phyloP scores from a whole-genome alignment of 2,329 filamentous ascomycete genomes.

The Leptographium lundbergii region DNA sequence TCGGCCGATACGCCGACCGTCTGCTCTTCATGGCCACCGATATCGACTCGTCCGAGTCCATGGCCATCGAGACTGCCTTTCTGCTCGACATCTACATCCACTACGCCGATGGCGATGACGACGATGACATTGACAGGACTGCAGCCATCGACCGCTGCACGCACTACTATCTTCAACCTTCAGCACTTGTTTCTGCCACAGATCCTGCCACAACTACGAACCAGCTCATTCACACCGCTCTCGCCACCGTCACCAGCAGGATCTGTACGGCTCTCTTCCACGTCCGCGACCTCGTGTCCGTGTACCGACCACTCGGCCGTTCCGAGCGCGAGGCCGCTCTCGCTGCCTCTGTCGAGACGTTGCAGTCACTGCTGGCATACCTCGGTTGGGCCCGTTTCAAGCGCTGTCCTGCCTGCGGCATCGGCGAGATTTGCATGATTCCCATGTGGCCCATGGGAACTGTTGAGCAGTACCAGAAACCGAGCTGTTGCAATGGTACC shows the following conservation, averaged over 20 bases:
- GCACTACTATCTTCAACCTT: neutral
- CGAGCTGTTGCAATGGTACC: neutral
- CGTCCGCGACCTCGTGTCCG: neutral
- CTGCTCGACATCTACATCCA: conserved; percentile 1
- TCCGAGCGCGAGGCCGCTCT: neutral
- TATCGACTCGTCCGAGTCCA: neutral
- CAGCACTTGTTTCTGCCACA: neutral
- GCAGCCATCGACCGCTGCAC: neutral
- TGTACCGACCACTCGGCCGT: too few species aligned
- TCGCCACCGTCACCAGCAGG: neutral
- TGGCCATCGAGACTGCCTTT: neutral
- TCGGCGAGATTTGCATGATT: neutral
- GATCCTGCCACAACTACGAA: neutral
- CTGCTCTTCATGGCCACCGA: neutral
- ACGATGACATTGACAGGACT: too few species aligned
- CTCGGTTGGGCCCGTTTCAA: conserved; percentile 5
- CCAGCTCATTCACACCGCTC: conserved; percentile 3
- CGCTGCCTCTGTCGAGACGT: neutral
- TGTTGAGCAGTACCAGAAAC: neutral
- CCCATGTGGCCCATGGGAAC: neutral
- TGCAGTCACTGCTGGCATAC: neutral
- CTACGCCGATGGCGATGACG: neutral
- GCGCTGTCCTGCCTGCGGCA: neutral
- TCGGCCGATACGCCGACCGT: neutral
- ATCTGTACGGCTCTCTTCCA: neutral